Percentiles rank a stretch among this genome's conserved stretches.
These are phyloP conservation scores for Russula olivacea DNA, from an alignment of 768 basidiomycete genomes.

Conservation along the genomic window DNA sequence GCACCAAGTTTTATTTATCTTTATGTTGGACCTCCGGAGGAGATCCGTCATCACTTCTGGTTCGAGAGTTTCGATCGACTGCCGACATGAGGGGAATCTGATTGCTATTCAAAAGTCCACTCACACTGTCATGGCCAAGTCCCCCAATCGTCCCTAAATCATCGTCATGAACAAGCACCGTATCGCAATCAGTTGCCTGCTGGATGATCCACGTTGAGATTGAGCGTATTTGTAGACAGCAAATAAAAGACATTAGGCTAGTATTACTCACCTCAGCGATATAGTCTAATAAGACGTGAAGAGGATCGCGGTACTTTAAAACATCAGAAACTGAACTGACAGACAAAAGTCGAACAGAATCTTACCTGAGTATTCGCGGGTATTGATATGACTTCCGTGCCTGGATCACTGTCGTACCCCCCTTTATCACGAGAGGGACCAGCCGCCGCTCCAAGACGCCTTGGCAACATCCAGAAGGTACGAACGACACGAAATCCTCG, in stretches of 20 bases:
- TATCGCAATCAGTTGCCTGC: not conserved
- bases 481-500: not conserved
- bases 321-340: not conserved
- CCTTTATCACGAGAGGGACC: too few relatives aligned
- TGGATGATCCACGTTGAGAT: not conserved
- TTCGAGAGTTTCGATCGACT: not conserved
- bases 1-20: not conserved
- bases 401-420: not conserved
- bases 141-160: not conserved
- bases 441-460: too few relatives aligned
- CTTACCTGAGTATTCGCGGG: not conserved
- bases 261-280: not conserved
- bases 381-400: not conserved
- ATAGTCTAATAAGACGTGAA: not conserved
- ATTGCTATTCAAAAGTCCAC: not conserved
- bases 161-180: constrained; percentile 8
- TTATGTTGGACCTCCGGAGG: not conserved
- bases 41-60: not conserved
- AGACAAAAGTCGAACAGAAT: not conserved
- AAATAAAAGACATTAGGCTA: not conserved
- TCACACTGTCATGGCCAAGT: not conserved
- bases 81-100: not conserved
- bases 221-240: not conserved
- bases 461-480: too few relatives aligned
- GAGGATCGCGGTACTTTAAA: not conserved